Conservation (phyloP, 1,284 basidiomycete genomes). For the Lignosus rhinocerotis region DNA sequence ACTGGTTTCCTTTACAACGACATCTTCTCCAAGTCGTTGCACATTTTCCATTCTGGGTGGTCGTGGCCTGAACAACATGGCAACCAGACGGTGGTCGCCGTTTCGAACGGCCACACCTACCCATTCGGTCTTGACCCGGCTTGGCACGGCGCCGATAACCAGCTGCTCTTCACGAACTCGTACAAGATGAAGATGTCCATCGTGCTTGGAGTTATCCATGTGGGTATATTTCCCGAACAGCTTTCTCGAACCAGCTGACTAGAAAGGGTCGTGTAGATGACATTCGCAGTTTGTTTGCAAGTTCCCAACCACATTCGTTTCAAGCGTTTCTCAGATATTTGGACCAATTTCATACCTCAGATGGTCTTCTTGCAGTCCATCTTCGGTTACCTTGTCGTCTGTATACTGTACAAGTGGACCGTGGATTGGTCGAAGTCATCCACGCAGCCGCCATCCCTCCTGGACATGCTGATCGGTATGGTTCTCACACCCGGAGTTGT, state of each 20-base stretch:
- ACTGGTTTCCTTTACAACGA: slow-evolving; percentile 99
- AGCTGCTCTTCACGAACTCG: slow-evolving; percentile 94
- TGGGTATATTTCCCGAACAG: slow-evolving; percentile 42
- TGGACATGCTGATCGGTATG: slow-evolving; percentile 97
- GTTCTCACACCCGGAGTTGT: slow-evolving; percentile 87
- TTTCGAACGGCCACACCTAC: slow-evolving; percentile 73
- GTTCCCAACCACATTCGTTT: slow-evolving; percentile 95
- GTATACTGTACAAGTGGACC: slow-evolving; percentile 98
- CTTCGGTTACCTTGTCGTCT: slow-evolving; percentile 94
- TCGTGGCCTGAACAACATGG: slow-evolving; percentile 58
- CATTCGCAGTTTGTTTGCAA: slow-evolving; percentile 95
- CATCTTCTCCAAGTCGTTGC: slow-evolving; percentile 93
- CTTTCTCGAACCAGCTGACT: slow-evolving; percentile 18
- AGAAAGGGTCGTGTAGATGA: slow-evolving; percentile 68
- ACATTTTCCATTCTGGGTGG: slow-evolving; percentile 92
- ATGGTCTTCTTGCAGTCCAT: slow-evolving; percentile 97
- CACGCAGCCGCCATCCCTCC: slow-evolving; percentile 81
- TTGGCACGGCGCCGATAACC: slow-evolving; percentile 95
- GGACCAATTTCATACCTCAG: slow-evolving; percentile 94
- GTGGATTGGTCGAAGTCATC: slow-evolving; percentile 84
- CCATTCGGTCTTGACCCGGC: slow-evolving; percentile 93
- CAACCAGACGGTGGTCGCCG: slow-evolving; percentile 53
- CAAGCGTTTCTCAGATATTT: slow-evolving; percentile 84
- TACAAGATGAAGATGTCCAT: slow-evolving; percentile 99
- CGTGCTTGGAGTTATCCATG: slow-evolving; percentile 94